Percentiles rank a stretch among this genome's conserved stretches.
Conservation (phyloP, 2,329 filamentous ascomycete genomes). For the Myrmaecium sp. region DNA sequence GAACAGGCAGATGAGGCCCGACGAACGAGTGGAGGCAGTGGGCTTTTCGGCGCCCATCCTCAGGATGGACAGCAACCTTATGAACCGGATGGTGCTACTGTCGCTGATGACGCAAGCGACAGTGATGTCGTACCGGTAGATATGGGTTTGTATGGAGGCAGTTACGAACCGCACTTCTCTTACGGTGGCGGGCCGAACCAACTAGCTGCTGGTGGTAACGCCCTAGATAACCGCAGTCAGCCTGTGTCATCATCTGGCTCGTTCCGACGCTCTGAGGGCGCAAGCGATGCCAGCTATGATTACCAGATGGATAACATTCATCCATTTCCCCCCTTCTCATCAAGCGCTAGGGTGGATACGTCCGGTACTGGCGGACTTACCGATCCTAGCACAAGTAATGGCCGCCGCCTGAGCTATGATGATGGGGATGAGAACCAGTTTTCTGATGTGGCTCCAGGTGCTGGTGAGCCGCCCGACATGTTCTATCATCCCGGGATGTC, state of each 20-base stretch:
- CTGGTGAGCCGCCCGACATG: conserved; percentile 61
- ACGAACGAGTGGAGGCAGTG: conserved; percentile 38
- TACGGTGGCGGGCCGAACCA: conserved; percentile 38
- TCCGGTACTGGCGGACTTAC: conserved; percentile 80
- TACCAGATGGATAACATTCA: conserved; percentile 33
- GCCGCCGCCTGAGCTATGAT: conserved; percentile 68
- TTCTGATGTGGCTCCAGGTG: conserved; percentile 23
- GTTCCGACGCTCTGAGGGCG: conserved; percentile 25
- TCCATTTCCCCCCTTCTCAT: conserved; percentile 39
- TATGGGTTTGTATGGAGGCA: conserved; percentile 56
- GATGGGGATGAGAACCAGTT: conserved; percentile 63
- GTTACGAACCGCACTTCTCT: conserved; percentile 44
- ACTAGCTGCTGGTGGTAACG: conserved; percentile 18
- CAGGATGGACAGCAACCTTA: conserved; percentile 20
- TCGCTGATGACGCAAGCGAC: conserved; percentile 38
- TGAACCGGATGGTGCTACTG: conserved; percentile 9
- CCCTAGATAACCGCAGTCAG: conserved; percentile 17
- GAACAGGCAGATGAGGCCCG: conserved; percentile 45
- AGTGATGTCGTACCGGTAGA: conserved; percentile 59
- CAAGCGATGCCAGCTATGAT: conserved; percentile 20
- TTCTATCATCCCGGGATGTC: conserved; percentile 79
- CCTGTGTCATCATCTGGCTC: conserved; percentile 28
- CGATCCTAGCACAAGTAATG: conserved; percentile 41
- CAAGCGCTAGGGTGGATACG: conserved; percentile 62
- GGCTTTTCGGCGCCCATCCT: conserved; percentile 29